A percentile compares a stretch with the other conserved stretches of the same genome.
Conservation (phyloP, 2,329 filamentous ascomycete genomes). For the Cytospora piceae region DNA sequence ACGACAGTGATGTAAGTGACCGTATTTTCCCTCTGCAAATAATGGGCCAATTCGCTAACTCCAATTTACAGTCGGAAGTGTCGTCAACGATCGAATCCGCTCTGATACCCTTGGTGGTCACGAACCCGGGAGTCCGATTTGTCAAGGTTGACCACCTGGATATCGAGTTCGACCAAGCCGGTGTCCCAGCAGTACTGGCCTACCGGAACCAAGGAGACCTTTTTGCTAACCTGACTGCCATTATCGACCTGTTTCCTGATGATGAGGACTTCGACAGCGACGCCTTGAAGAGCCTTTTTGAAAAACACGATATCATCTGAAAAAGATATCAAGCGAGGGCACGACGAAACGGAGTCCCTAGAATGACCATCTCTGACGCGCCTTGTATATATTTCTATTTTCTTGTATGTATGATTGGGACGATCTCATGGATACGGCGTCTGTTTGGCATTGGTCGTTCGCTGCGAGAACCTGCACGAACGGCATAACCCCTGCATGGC, state of each 20-base stretch:
- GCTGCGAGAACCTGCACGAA: neutral
- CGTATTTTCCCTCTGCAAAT: neutral
- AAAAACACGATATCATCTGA: constrained; percentile 57
- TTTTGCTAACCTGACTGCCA: constrained; percentile 85
- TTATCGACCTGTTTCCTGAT: constrained; percentile 83
- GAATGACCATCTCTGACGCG: constrained; percentile 8
- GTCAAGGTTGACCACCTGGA: constrained; percentile 90
- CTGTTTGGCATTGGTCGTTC: neutral
- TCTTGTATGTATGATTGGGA: constrained; percentile 24
- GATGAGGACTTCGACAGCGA: constrained; percentile 62
- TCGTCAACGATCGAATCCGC: constrained; percentile 80
- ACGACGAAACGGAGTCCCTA: neutral
- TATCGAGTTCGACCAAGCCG: constrained; percentile 90
- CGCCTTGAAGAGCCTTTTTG: constrained; percentile 56
- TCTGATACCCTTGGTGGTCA: constrained; percentile 72
- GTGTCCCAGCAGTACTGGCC: constrained; percentile 84
- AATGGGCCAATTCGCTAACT: constrained; percentile 1
- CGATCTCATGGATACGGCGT: constrained; percentile 5
- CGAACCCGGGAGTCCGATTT: constrained; percentile 76
- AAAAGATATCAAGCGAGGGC: too few relatives aligned
- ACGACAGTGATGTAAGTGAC: constrained; percentile 76
- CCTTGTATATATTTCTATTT: constrained; percentile 20
- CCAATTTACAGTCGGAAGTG: constrained; percentile 67
- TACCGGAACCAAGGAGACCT: constrained; percentile 88
- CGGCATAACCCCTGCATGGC: constrained; percentile 4